Evolutionary conservation across 2,329 filamentous ascomycete species (phyloP).

Genomic region (Aureobasidium sp.): DNA sequence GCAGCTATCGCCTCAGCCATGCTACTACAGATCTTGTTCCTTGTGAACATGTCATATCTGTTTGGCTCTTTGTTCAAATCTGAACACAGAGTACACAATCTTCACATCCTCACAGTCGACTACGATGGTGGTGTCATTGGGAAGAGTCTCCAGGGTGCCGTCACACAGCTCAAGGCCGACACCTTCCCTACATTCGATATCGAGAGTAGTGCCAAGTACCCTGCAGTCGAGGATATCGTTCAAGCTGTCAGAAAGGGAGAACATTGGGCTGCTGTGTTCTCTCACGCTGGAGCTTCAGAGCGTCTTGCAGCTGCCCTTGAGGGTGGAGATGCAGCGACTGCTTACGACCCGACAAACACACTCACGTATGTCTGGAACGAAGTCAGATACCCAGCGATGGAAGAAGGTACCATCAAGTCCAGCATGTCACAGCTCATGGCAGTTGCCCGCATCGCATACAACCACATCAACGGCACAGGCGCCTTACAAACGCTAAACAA

Average conservation of each 20-base stretch:
- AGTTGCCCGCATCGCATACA: constrained; percentile 40
- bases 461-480: constrained; percentile 36
- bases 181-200: constrained; percentile 11
- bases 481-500: constrained; percentile 28
- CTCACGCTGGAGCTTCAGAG: constrained; percentile 39
- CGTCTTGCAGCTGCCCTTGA: constrained; percentile 41
- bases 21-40: constrained; percentile 30
- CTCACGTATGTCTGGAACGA: constrained; percentile 52
- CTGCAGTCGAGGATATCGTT: constrained; percentile 26
- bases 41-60: constrained; percentile 30
- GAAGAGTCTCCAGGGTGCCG: constrained; percentile 12
- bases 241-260: constrained; percentile 30
- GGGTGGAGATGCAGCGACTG: constrained; percentile 34
- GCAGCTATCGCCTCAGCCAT: constrained; percentile 19
- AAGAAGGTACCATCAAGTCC: constrained; percentile 38
- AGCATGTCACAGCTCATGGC: constrained; percentile 39
- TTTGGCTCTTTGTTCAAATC: constrained; percentile 30
- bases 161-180: background rate
- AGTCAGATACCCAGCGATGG: constrained; percentile 46
- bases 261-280: constrained; percentile 35
- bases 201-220: constrained; percentile 4
- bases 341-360: constrained; percentile 41
- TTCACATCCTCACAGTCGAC: constrained; percentile 34
- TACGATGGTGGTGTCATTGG: constrained; percentile 31
- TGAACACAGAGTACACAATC: constrained; percentile 25